phyloP scores from a whole-genome alignment of 1,139 yeast species.

The Ashbya aceris region DNA sequence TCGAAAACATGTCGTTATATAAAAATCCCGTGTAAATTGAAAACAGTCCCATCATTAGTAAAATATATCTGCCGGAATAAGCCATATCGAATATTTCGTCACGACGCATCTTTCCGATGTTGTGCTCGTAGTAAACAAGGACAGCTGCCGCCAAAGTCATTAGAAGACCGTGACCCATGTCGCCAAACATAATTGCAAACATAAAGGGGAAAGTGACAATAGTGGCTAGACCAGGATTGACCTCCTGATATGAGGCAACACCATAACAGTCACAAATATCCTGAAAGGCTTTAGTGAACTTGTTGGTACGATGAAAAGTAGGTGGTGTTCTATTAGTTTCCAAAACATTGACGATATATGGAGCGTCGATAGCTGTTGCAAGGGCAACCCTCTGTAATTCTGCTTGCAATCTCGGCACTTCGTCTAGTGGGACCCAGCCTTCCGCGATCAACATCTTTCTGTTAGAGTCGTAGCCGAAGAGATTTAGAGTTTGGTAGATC shows the following conservation, averaged over 20 bases:
- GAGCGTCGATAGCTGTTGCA: constrained; percentile 38
- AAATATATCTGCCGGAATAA: constrained; percentile 78
- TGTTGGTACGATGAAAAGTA: constrained; percentile 83
- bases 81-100: constrained; percentile 98
- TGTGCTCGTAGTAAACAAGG: constrained; percentile 60
- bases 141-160: constrained; percentile 62
- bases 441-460: constrained; percentile 91
- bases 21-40: constrained; percentile 90
- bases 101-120: constrained; percentile 56
- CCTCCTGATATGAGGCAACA: constrained; percentile 86
- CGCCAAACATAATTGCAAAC: constrained; percentile 99
- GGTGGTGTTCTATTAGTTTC: constrained; percentile 85
- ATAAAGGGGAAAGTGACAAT: constrained; percentile 94
- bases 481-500: constrained; percentile 56
- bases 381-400: constrained; percentile 50
- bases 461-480: constrained; percentile 58
- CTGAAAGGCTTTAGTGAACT: constrained; percentile 88
- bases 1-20: constrained; percentile 88
- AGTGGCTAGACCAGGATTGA: constrained; percentile 92
- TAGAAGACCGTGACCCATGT: constrained; percentile 88
- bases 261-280: constrained; percentile 93
- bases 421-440: constrained; percentile 82
- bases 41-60: constrained; percentile 82
- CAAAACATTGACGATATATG: constrained; percentile 73
- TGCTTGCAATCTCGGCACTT: constrained; percentile 40